Evolutionary conservation across 768 basidiomycete species (phyloP).

Genomic region (Collybia sordida): DNA sequence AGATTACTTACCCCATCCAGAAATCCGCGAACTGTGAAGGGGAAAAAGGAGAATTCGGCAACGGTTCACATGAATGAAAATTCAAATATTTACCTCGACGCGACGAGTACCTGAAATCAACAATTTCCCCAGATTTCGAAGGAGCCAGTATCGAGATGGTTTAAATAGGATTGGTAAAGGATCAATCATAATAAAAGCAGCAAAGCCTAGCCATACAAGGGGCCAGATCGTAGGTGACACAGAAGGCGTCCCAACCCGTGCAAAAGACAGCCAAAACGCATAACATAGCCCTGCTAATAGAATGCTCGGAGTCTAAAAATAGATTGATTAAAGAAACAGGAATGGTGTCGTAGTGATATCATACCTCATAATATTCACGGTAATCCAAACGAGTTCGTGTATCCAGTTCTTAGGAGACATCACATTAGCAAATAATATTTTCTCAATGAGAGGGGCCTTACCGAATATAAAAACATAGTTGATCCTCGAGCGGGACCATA

Average conservation of each 20-base stretch:
- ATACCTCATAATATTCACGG: slow-evolving; percentile 66
- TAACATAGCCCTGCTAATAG: slow-evolving; percentile 73
- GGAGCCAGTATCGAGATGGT: slow-evolving; percentile 78
- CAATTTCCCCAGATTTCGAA: slow-evolving; percentile 62
- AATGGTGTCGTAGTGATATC: neutral
- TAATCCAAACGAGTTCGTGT: slow-evolving; percentile 71
- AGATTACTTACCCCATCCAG: slow-evolving; percentile 75
- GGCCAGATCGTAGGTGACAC: slow-evolving; percentile 77
- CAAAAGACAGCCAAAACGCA: slow-evolving; percentile 85
- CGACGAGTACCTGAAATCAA: slow-evolving; percentile 65
- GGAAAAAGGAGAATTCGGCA: slow-evolving; percentile 1
- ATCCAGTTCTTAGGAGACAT: slow-evolving; percentile 55
- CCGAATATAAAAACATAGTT: slow-evolving; percentile 95
- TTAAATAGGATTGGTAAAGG: slow-evolving; percentile 70
- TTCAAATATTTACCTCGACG: slow-evolving; percentile 62
- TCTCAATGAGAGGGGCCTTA: slow-evolving; percentile 28
- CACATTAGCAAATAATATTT: neutral
- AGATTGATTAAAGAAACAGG: slow-evolving; percentile 6
- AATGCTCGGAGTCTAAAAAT: slow-evolving; percentile 69
- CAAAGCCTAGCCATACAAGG: slow-evolving; percentile 74
- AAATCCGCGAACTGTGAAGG: slow-evolving; percentile 71
- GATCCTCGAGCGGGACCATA: slow-evolving; percentile 75
- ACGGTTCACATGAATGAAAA: neutral
- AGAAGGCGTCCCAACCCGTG: slow-evolving; percentile 50
- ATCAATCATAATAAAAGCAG: slow-evolving; percentile 60